Base-by-base conservation (phyloP, 169 alveolate species). In the Babesia divergens region DNA sequence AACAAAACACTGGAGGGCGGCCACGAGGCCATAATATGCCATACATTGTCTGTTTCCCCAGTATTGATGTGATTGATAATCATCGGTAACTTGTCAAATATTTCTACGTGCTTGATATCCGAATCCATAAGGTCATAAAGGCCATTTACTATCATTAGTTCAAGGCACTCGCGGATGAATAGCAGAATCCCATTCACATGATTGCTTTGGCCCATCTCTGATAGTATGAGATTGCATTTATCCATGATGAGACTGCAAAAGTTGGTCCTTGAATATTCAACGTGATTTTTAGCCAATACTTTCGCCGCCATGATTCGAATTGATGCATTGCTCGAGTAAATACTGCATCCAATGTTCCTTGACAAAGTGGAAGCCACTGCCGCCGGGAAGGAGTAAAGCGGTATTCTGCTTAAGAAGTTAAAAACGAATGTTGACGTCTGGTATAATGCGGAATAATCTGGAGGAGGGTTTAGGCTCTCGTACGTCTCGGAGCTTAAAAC, bases 321-420 rank as follows among this genome's bases (percentile, higher is more conserved):
- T 14, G 72, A 43, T 2, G 72, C 72, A 35, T 62, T 62, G 6
- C 52, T 44, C n/a, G 72, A 62, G 62, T 6, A 44, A 34, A 62
- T 29, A n/a, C 28, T 62, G 4, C 49, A 42, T 0, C 38, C 46
- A 1, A 62, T 29, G 46, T 62, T 62, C 47, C 47, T 32, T 20
- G 72, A 43, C 34, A 62, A 32, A 47, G 29, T 42, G 43, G 16
- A 62, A 5, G 72, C 59, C 29, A 62, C 72, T 0, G 43, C 72
- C 52, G 60, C 44, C 28, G 72, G 72, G 47, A 62, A 62, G 22
- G 72, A 43, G 47, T 62, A 62, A n/a, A 62, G 14, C 31, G 72
- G 72, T 20, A 62, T 62, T 50, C 72, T n/a, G 56, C 52, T 62
- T n/a, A 62, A 37, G 53, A 62, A 46, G 59, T 62, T 62, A 35